phyloP scores from a whole-genome alignment of 306 rosid species.

The Spatholobus suberectus region DNA sequence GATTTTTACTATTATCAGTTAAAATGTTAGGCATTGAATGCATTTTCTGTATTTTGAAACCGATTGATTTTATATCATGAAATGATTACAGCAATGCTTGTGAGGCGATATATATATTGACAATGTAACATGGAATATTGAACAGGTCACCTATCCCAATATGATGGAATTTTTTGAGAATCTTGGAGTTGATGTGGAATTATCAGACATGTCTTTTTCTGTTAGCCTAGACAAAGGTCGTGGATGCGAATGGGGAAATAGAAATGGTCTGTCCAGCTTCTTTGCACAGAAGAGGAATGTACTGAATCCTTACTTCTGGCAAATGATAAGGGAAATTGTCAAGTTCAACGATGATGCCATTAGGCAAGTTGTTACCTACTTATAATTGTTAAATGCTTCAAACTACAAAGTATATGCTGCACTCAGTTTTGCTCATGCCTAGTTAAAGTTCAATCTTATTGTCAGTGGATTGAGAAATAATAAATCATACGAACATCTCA shows the following conservation, averaged over 20 bases:
- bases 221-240: slow-evolving; percentile 77
- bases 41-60: neutral
- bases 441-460: neutral
- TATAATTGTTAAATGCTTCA: neutral
- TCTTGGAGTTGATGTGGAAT: slow-evolving; percentile 83
- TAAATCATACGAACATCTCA: neutral
- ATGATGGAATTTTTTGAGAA: slow-evolving; percentile 90
- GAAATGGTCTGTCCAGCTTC: slow-evolving; percentile 75
- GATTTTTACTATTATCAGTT: neutral
- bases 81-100: slow-evolving; percentile 12
- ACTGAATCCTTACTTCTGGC: slow-evolving; percentile 75
- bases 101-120: slow-evolving; percentile 6
- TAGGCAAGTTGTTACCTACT: slow-evolving; percentile 52
- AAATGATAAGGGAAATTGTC: slow-evolving; percentile 79
- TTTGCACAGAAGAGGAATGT: slow-evolving; percentile 81
- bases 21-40: neutral
- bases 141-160: slow-evolving; percentile 92
- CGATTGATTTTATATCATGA: neutral
- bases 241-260: slow-evolving; percentile 91
- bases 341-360: slow-evolving; percentile 76
- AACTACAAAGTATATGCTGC: neutral
- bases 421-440: slow-evolving; percentile 6
- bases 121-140: slow-evolving; percentile 38
- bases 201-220: slow-evolving; percentile 85
- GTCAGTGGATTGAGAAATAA: neutral